Evolutionary conservation across 129 eudicot species (phyloP), one percentile per base, ranked within the genome.

Genomic region (Helichrysum umbraculigerum): DNA sequence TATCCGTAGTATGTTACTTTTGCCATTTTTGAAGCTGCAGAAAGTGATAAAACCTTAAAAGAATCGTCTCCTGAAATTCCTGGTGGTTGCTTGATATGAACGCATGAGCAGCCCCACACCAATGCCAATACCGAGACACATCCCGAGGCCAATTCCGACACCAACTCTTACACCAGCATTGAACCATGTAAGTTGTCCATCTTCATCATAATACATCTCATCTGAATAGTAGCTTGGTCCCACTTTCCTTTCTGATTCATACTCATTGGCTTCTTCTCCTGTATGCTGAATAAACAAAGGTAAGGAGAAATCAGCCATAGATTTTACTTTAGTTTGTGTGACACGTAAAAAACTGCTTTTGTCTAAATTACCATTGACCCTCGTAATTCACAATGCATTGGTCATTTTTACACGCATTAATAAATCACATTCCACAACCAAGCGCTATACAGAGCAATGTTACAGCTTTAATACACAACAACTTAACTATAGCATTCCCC

Each of bases 71-170:
- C 94, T 88, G 81, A 92, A 88, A 72, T 60, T 86, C 41, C 92
- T 82, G 1, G 96, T 90, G 42, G 98, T 92, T 29, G 96, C 90
- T 87, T 89, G 96, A 78, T 92, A 92, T 2, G 98, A 92, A 12
- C 96, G 90, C 98, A 92, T 90, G 17, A 92, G 90, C 66, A 92
- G 79, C 42, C 98, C 96, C 12, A 90, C 96, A 73, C 96, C 96
- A 66, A 90, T 88, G 25, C 93, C 96, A 1, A 90, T 79, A 20
- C 96, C 96, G 19, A 90, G 82, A 72, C 96, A 90, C 96, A 90
- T 90, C 70, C 96, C 96, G 39, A 90, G 96, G 71, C 96, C 96
- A 4, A 90, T 86, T 15, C 96, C 96, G 0, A 89, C 96, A 75
- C 96, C 96, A 15, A 89, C 96, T 81, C 96, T 82, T 50, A 89